Conservation (phyloP, 2,329 filamentous ascomycete species). For the Dactylonectria estremocensis region DNA sequence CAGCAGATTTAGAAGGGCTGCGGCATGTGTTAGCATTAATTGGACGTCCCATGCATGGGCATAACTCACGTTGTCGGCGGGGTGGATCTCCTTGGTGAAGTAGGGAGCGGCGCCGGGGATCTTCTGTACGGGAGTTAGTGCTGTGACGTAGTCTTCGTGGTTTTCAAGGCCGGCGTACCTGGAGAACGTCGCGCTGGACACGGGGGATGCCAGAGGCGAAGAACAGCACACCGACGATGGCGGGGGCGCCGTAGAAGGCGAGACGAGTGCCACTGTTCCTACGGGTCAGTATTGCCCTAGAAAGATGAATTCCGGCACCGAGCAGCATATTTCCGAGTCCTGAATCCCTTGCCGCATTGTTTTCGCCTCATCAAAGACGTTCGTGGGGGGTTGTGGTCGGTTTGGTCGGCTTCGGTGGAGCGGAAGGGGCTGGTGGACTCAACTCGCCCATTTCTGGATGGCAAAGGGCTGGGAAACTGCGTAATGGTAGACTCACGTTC, state of each 20-base stretch:
- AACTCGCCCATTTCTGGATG: conserved; percentile 29
- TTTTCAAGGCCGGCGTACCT: conserved; percentile 55
- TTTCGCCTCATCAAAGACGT: neutral
- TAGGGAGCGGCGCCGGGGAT: conserved; percentile 67
- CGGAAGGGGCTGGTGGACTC: conserved; percentile 37
- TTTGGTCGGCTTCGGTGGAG: conserved; percentile 37
- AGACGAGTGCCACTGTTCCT: conserved; percentile 64
- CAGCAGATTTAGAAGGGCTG: conserved; percentile 59
- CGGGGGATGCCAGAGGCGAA: conserved; percentile 74
- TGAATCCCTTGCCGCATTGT: neutral
- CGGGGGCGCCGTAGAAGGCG: conserved; percentile 71
- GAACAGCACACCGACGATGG: conserved; percentile 71
- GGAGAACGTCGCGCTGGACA: conserved; percentile 72
- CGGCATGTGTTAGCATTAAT: conserved; percentile 40
- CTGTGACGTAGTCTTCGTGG: neutral
- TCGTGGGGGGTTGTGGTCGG: conserved; percentile 10
- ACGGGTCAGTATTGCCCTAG: conserved; percentile 33
- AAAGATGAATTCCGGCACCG: neutral
- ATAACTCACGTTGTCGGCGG: conserved; percentile 74
- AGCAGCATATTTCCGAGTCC: neutral
- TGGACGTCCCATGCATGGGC: neutral
- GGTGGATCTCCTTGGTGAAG: conserved; percentile 69
- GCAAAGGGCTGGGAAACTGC: neutral
- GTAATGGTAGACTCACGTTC: conserved; percentile 64
- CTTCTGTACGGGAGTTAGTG: conserved; percentile 60